These are phyloP conservation scores for Dioscorea dumetorum DNA, from an alignment of 106 monocot species.

Conservation along the genomic window DNA sequence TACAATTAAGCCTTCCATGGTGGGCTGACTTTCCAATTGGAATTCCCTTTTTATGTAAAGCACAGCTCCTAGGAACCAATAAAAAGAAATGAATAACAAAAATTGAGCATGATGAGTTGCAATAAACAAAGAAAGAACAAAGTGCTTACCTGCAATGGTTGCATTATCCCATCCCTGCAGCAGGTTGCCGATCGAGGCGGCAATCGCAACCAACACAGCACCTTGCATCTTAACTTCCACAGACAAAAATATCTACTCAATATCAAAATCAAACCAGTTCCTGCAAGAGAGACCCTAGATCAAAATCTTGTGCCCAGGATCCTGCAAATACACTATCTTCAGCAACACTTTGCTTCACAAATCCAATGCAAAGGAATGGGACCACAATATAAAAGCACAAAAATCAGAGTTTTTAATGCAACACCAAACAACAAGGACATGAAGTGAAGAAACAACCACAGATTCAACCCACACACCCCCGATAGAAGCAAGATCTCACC, in stretches of 20 bases:
- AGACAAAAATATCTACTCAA: neutral
- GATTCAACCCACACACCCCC: too few relatives aligned
- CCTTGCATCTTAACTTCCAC: slow-evolving; percentile 13
- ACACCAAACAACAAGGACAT: too few relatives aligned
- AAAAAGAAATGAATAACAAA: neutral
- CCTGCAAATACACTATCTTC: neutral
- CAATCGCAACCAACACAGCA: slow-evolving; percentile 32
- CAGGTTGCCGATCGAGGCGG: slow-evolving; percentile 33
- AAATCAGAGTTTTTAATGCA: too few relatives aligned
- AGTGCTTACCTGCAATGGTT: slow-evolving; percentile 31
- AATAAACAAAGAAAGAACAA: too few relatives aligned
- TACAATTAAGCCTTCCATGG: slow-evolving; percentile 32
- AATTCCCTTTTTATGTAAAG: slow-evolving; percentile 42
- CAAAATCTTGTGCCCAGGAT: neutral
- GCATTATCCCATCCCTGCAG: slow-evolving; percentile 53
- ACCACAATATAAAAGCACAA: too few relatives aligned
- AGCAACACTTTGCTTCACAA: neutral
- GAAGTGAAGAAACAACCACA: too few relatives aligned
- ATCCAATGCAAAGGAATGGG: too few relatives aligned
- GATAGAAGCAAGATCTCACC: too few relatives aligned
- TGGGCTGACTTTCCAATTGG: slow-evolving; percentile 21
- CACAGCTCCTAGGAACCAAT: slow-evolving; percentile 17
- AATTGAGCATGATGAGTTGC: too few relatives aligned
- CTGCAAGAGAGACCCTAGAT: neutral
- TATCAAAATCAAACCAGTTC: neutral